A percentile compares a stretch with the other conserved stretches of the same genome.
These are phyloP conservation scores for Neurospora sp. DNA, from an alignment of 495 filamentous ascomycete species.

Conservation along the genomic window DNA sequence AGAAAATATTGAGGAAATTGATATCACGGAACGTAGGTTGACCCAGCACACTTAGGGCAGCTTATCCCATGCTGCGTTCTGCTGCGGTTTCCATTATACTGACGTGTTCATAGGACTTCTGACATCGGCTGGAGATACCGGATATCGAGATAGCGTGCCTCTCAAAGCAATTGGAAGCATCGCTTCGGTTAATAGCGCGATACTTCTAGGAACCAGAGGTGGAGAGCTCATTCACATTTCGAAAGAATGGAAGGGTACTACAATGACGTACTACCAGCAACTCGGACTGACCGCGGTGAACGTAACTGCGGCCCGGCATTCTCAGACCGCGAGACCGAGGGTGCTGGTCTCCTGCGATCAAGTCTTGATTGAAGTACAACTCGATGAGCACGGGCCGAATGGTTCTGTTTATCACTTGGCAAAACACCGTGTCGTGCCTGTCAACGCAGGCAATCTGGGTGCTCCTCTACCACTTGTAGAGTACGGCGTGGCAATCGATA, in stretches of 20 bases:
- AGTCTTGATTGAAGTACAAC: constrained; percentile 4
- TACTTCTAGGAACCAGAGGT: constrained; percentile 32
- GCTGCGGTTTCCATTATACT: not conserved
- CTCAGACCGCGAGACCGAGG: constrained; percentile 1
- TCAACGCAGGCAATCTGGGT: constrained; percentile 25
- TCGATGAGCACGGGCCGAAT: not conserved
- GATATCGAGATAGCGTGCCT: not conserved
- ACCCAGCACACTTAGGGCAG: not conserved
- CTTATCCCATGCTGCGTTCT: not conserved
- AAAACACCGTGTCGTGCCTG: constrained; percentile 29
- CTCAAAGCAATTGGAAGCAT: constrained; percentile 30
- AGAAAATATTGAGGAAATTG: constrained; percentile 1
- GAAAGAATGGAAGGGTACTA: not conserved
- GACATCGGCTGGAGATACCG: too few relatives aligned
- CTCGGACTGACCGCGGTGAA: constrained; percentile 17
- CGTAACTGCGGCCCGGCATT: constrained; percentile 8
- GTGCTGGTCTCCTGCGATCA: constrained; percentile 22
- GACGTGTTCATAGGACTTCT: constrained; percentile 4
- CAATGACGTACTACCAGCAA: constrained; percentile 11
- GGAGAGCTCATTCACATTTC: constrained; percentile 32
- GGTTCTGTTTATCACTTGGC: not conserved
- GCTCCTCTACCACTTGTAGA: constrained; percentile 21
- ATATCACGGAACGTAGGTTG: constrained; percentile 12
- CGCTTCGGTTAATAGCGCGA: constrained; percentile 5
- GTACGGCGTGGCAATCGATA: constrained; percentile 18